phyloP scores from a whole-genome alignment of 1,284 basidiomycete species.

The Microbotryum intermedium region DNA sequence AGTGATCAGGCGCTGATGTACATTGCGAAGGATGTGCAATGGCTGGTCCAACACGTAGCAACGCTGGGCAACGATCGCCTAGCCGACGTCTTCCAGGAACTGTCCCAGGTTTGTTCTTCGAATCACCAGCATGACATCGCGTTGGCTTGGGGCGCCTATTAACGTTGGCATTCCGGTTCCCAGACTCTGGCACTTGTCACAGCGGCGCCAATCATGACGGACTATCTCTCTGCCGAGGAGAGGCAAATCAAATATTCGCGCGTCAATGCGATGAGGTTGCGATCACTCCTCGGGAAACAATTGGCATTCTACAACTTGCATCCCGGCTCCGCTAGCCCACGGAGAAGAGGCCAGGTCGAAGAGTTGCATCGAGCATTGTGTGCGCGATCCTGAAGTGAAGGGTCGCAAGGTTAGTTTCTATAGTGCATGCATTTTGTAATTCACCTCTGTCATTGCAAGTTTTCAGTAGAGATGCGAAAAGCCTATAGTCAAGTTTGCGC shows the following conservation, averaged over 20 bases:
- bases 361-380: no score
- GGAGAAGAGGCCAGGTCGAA: no score
- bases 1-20: conserved; percentile 63
- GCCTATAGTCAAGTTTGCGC: no score
- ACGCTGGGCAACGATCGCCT: conserved; percentile 45
- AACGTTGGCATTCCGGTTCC: conserved; percentile 1
- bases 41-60: conserved; percentile 27
- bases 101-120: conserved; percentile 57
- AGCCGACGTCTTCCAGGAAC: conserved; percentile 65
- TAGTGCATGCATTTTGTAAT: no score
- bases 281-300: conserved; percentile 69
- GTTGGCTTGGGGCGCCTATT: conserved; percentile 6
- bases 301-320: conserved; percentile 27
- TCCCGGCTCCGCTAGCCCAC: neutral
- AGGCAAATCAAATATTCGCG: conserved; percentile 62
- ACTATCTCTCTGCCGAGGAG: conserved; percentile 65
- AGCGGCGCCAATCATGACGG: conserved; percentile 56
- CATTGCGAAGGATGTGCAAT: conserved; percentile 31
- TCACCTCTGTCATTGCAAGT: no score
- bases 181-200: conserved; percentile 73
- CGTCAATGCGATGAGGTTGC: conserved; percentile 65
- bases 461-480: no score
- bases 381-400: no score
- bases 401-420: no score
- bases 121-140: neutral